Evolutionary conservation across 768 basidiomycete species (phyloP), one percentile per base, ranked within the genome.

Genomic region (Termitomyces sp.): DNA sequence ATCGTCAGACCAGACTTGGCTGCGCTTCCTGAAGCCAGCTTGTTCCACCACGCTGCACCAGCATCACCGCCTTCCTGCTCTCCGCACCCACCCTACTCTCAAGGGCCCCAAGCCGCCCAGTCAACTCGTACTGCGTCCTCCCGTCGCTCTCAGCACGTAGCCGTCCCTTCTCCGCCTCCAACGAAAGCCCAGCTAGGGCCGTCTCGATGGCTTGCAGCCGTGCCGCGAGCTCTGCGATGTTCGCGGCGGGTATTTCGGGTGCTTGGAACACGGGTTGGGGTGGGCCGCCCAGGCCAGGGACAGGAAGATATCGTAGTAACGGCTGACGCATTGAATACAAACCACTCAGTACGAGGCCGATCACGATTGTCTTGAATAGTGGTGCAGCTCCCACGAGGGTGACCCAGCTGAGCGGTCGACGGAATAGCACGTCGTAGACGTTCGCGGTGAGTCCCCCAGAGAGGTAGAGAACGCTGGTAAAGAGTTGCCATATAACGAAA

Each of bases 41-140:
- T 90, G 71, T 78, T 81, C 88, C 87, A 89, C 89, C 89, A 91
- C 4, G 82, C 80, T n/a, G 78, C 69, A 13, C 72, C 77, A 34
- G 73, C 67, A n/a, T 50, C 58, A 75, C 70, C 14, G 79, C 71
- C 40, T 74, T 79, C 71, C 66, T 68, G 14, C 64, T 70, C 62
- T 76, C 76, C 27, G 62, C 54, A 2, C 63, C 64, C 46, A 89
- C 65, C 37, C 76, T 79, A 1, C 74, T 75, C 67, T 91, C 88
- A 22, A 92, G 71, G 5, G 70, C 70, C 24, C 80, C 82, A 12
- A 93, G 68, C 55, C 82, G 78, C 18, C 79, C 79, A 14, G 76
- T 65, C 20, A 89, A 68, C 26, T 89, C 84, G 26, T 78, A 71
- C 24, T 81, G 79, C 9, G 73, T 71, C 60, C 77, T 79, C 1